Percentiles rank a stretch among this genome's conserved stretches.
These are phyloP conservation scores for Aspergillus flavus DNA, from an alignment of 2,329 filamentous ascomycete genomes.

Conservation along the genomic window DNA sequence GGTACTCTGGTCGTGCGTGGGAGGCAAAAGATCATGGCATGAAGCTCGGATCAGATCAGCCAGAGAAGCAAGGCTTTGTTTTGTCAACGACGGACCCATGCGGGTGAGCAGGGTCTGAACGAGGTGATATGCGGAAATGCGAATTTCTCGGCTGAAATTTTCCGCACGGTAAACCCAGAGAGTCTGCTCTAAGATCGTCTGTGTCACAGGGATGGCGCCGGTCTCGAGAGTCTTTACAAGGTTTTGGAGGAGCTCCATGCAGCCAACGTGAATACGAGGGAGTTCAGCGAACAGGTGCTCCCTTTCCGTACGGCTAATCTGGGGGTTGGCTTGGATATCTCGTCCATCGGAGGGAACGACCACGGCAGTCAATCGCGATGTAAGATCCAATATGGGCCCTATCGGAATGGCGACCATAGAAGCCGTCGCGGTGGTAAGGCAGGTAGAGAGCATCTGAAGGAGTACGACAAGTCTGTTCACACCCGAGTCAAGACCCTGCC, in stretches of 20 bases:
- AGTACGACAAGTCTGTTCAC: constrained; percentile 69
- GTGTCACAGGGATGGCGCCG: constrained; percentile 61
- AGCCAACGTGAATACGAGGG: constrained; percentile 72
- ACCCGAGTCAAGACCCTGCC: constrained; percentile 76
- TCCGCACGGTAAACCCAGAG: constrained; percentile 68
- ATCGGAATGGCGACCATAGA: constrained; percentile 68
- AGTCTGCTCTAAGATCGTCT: constrained; percentile 70
- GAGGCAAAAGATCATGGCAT: constrained; percentile 72
- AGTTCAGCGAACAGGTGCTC: constrained; percentile 75
- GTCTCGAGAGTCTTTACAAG: constrained; percentile 62
- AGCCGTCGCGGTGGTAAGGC: constrained; percentile 66
- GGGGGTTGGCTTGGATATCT: constrained; percentile 66
- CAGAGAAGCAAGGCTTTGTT: constrained; percentile 66
- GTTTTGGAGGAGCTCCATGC: constrained; percentile 63
- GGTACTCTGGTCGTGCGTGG: constrained; percentile 41
- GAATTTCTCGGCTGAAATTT: constrained; percentile 54
- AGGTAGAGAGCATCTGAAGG: constrained; percentile 65
- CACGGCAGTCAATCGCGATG: constrained; percentile 70
- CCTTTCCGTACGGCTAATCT: constrained; percentile 77
- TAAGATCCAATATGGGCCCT: constrained; percentile 67
- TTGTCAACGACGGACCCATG: constrained; percentile 68
- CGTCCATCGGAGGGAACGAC: constrained; percentile 52
- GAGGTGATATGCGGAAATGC: constrained; percentile 63
- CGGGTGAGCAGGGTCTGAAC: constrained; percentile 60
- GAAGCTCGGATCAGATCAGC: constrained; percentile 65